These are phyloP conservation scores for Nitzschia sp. DNA, from an alignment of 108 stramenopile species.

Conservation along the genomic window DNA sequence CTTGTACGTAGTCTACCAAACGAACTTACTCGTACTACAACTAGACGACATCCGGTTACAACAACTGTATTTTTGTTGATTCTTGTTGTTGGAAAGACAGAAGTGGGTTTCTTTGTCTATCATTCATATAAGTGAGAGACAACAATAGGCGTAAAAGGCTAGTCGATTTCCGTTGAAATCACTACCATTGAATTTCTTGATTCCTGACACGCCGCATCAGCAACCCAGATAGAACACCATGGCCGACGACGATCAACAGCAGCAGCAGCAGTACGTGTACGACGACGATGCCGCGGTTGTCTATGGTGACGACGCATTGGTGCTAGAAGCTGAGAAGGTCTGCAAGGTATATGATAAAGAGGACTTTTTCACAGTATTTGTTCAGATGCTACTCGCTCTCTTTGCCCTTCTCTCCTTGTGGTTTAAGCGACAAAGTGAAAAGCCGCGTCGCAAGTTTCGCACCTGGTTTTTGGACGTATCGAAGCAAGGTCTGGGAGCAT, in stretches of 20 bases:
- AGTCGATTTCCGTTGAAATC: too few relatives aligned
- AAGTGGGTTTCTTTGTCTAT: too few relatives aligned
- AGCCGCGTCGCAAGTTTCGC: conserved; percentile 66
- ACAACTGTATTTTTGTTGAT: too few relatives aligned
- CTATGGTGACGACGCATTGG: background rate
- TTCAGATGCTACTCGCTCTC: conserved; percentile 74
- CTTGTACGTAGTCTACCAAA: too few relatives aligned
- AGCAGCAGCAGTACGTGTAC: background rate
- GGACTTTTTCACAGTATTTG: conserved; percentile 80
- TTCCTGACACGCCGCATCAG: too few relatives aligned
- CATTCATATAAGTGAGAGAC: too few relatives aligned
- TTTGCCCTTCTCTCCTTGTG: conserved; percentile 77
- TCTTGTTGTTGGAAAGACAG: too few relatives aligned
- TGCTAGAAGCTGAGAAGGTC: conserved; percentile 6
- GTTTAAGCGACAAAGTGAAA: conserved; percentile 78
- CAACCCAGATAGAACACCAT: background rate
- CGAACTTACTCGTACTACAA: too few relatives aligned
- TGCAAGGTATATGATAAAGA: conserved; percentile 84
- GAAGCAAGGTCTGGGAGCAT: conserved; percentile 88
- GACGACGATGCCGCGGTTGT: conserved; percentile 1
- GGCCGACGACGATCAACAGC: conserved; percentile 21
- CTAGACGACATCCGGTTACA: too few relatives aligned
- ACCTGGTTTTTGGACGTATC: conserved; percentile 89
- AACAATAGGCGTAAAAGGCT: too few relatives aligned
- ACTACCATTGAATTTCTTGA: too few relatives aligned